Evolutionary conservation across 345 rosid species (phyloP).

Genomic region (Sonneratia caseolaris): DNA sequence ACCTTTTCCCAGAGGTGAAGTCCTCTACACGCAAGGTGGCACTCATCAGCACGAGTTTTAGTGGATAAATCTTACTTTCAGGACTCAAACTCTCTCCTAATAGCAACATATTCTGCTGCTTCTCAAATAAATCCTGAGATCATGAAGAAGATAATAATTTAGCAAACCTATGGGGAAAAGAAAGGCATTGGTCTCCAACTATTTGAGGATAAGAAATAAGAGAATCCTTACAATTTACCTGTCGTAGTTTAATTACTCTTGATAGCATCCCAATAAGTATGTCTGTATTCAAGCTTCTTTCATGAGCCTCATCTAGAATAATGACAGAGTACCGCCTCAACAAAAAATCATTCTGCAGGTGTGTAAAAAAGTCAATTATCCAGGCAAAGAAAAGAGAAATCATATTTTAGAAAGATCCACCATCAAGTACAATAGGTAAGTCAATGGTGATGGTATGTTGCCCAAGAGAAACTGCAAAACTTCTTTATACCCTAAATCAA

Average conservation of each 20-base stretch:
- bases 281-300: constrained; percentile 90
- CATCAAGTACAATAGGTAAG: neutral
- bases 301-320: constrained; percentile 90
- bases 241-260: constrained; percentile 55
- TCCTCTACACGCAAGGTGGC: constrained; percentile 84
- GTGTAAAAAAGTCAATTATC: neutral
- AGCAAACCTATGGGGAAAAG: constrained; percentile 3
- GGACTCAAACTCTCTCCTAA: constrained; percentile 40
- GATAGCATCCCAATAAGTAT: constrained; percentile 92
- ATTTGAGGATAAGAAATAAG: neutral
- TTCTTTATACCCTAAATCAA: neutral
- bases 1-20: constrained; percentile 52
- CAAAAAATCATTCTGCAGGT: constrained; percentile 62
- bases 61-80: constrained; percentile 48
- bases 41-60: constrained; percentile 87
- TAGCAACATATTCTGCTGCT: constrained; percentile 46
- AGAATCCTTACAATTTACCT: constrained; percentile 31
- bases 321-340: constrained; percentile 77
- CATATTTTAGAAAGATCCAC: neutral
- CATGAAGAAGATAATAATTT: constrained; percentile 11
- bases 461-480: neutral
- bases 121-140: constrained; percentile 43
- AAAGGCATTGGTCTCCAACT: neutral
- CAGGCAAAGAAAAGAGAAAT: neutral
- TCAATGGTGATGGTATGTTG: neutral